Conservation (phyloP, 257 asterid species). For the Fraxinus pennsylvanica region DNA sequence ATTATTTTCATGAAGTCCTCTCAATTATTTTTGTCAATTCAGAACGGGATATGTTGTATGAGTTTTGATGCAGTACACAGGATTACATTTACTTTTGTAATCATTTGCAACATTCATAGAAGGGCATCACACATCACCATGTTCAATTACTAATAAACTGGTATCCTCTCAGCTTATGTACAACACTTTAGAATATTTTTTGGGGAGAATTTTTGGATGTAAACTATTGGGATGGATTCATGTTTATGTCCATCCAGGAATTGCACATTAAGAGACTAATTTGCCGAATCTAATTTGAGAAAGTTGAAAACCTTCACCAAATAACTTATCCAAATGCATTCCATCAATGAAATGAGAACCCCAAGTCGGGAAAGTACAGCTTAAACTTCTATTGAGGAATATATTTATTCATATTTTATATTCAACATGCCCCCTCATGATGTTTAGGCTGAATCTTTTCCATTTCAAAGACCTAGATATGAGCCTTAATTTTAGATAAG, state of each 20-base stretch:
- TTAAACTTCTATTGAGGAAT: background rate
- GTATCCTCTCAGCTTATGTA: background rate
- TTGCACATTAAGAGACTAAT: background rate
- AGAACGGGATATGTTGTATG: background rate
- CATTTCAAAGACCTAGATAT: background rate
- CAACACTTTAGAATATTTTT: background rate
- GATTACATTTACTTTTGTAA: background rate
- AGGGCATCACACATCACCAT: background rate
- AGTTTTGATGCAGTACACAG: background rate
- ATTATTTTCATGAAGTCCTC: background rate
- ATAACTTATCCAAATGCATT: background rate
- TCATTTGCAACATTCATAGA: conserved; percentile 6
- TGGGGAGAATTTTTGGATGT: background rate
- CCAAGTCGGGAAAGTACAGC: background rate
- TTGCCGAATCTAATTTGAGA: background rate
- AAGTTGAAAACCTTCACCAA: background rate
- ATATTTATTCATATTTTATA: background rate
- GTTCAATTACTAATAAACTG: background rate
- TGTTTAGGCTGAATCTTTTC: background rate
- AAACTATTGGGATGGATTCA: background rate
- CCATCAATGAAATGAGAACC: background rate
- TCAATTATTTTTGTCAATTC: background rate
- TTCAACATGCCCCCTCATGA: background rate
- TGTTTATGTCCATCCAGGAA: background rate
- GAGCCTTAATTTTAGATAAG: background rate